phyloP scores from a whole-genome alignment of 495 filamentous ascomycete species.

The Letharia columbiana region DNA sequence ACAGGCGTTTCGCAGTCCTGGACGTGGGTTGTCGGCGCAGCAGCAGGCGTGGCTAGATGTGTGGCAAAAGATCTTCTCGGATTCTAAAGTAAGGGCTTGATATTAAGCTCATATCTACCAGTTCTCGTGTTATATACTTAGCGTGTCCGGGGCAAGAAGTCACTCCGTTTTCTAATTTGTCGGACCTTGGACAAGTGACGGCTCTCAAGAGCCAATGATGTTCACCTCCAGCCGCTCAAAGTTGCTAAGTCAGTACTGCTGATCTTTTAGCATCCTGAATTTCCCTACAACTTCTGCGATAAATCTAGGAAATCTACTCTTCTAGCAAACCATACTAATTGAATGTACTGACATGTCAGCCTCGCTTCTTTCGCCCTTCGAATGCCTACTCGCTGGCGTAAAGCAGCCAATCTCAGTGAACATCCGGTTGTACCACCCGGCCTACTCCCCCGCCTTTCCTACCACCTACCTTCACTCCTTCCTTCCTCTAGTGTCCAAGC shows the following conservation, averaged over 20 bases:
- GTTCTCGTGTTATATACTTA: background rate
- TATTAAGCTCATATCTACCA: no score
- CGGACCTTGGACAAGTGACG: background rate
- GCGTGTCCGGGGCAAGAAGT: background rate
- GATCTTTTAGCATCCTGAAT: background rate
- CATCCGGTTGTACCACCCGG: background rate
- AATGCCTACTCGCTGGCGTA: background rate
- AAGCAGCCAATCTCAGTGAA: background rate
- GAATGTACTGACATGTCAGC: background rate
- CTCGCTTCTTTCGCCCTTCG: background rate
- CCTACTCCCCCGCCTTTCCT: background rate
- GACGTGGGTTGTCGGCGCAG: constrained; percentile 53
- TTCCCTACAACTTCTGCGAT: background rate
- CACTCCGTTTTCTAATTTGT: background rate
- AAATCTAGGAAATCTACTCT: background rate
- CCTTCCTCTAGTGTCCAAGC: constrained; percentile 20
- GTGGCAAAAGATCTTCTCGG: constrained; percentile 38
- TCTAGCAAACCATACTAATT: background rate
- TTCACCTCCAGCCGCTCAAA: background rate
- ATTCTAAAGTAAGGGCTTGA: background rate
- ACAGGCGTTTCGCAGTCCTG: constrained; percentile 60
- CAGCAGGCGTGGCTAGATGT: constrained; percentile 71
- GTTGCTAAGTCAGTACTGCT: background rate
- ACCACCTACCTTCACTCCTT: constrained; percentile 13
- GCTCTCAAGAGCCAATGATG: background rate